Percentiles rank a stretch among this genome's conserved stretches.
Conservation (phyloP, 306 rosid species). For the Cicer yamashitae region DNA sequence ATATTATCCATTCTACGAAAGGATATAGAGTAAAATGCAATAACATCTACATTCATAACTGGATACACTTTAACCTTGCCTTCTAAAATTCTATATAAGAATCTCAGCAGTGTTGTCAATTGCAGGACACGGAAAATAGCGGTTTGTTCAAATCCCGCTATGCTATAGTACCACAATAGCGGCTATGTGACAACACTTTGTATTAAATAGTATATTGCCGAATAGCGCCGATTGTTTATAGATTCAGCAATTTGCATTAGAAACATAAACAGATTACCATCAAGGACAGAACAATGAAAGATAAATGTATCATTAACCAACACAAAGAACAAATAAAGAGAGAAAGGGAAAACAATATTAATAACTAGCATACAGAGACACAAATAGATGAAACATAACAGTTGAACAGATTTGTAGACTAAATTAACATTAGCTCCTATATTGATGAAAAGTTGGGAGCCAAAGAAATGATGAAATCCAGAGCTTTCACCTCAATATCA, state of each 20-base stretch:
- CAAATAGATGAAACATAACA: background rate
- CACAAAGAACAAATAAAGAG: background rate
- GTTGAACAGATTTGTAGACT: background rate
- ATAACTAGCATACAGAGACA: slow-evolving; percentile 1
- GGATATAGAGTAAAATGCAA: background rate
- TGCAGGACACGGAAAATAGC: no score
- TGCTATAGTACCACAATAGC: no score
- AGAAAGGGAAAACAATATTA: slow-evolving; percentile 1
- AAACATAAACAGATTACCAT: background rate
- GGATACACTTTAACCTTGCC: background rate
- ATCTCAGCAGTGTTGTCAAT: background rate
- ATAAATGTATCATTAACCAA: background rate
- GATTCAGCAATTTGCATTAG: slow-evolving; percentile 6
- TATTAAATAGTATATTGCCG: no score
- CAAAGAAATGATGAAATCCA: background rate
- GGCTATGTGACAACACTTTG: no score
- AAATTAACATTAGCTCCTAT: no score
- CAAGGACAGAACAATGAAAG: slow-evolving; percentile 11
- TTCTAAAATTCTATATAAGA: slow-evolving; percentile 1
- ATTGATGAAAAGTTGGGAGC: no score
- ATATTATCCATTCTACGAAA: background rate
- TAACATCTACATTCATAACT: slow-evolving; percentile 1
- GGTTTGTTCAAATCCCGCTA: no score
- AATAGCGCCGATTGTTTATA: background rate
- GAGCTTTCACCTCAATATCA: background rate